Evolutionary conservation across 2,329 filamentous ascomycete species (phyloP), one percentile per base, ranked within the genome.

Genomic region (Pseudonectria buxi): DNA sequence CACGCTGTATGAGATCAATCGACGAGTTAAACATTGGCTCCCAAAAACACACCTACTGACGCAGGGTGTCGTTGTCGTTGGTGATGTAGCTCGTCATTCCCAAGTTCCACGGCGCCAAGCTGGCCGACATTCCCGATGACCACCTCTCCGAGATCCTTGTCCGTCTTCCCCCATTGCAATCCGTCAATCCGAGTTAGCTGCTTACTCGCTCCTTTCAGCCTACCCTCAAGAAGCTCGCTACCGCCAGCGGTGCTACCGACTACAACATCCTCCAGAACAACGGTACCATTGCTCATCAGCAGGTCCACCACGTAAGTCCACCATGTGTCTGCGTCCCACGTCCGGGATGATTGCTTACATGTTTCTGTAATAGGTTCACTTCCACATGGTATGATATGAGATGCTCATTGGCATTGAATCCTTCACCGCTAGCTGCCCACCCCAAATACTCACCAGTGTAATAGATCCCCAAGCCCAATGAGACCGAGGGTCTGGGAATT

Each of bases 251-350:
- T 26, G 81, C 83, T 4, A 68, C 71, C 33, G 76, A 96, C 62
- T 98, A 87, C 72, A 98, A 98, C 57, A 76, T 98, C 32, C 69
- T 98, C 40, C 92, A 98, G 68, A 98, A 98, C 68, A 98, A 98
- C 56, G 92, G 92, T 34, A 71, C 76, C 14, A 76, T 90, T 54
- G 92, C 92, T 13, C 92, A 98, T 63, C 92, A 96, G 67, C 71
- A 83, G 45, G 90, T 98, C 43, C 83, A 87, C 49, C 92, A 98
- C 67, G 90, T 92, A 67, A 66, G 78, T 67, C 15, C n/a, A n/a
- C n/a, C n/a, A n/a, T n/a, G n/a, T n/a, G n/a, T n/a, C n/a, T n/a
- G n/a, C n/a, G n/a, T n/a, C n/a, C n/a, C n/a, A n/a, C n/a, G n/a
- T n/a, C n/a, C n/a, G n/a, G n/a, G n/a, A n/a, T n/a, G n/a, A n/a